phyloP scores from a whole-genome alignment of 345 rosid genomes.

The Heritiera littoralis region DNA sequence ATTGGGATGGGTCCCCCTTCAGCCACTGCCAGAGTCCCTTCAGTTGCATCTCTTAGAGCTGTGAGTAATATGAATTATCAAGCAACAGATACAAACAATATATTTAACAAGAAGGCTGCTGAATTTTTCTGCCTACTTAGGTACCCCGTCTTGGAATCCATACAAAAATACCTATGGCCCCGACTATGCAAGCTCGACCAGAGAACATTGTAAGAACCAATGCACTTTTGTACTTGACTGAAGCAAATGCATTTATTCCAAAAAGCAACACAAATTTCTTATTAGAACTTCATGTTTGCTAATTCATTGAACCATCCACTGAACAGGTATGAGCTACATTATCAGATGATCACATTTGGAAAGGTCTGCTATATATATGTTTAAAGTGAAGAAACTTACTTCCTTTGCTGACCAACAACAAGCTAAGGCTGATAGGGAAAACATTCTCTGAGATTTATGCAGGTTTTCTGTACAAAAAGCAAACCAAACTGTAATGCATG shows the following conservation, averaged over 20 bases:
- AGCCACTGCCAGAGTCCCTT: constrained; percentile 95
- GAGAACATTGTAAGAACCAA: constrained; percentile 63
- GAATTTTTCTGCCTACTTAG: constrained; percentile 37
- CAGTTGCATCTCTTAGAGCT: constrained; percentile 94
- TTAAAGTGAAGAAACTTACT: no score
- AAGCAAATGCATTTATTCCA: constrained; percentile 13
- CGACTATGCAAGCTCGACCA: constrained; percentile 95
- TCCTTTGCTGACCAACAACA: no score
- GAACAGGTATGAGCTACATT: no score
- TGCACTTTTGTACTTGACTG: constrained; percentile 11
- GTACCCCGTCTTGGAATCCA: constrained; percentile 91
- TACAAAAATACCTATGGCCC: constrained; percentile 97
- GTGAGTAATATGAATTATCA: constrained; percentile 46
- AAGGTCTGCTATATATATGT: no score
- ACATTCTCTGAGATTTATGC: no score
- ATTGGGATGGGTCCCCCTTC: constrained; percentile 98
- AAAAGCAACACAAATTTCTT: background rate
- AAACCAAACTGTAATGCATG: no score
- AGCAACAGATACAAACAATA: constrained; percentile 10
- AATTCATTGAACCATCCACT: no score
- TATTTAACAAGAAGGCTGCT: constrained; percentile 14
- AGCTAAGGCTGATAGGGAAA: no score
- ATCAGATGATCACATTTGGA: no score
- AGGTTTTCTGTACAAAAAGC: no score
- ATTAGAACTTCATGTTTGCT: no score